Conservation (phyloP, 1,284 basidiomycete species). For the Naganishia sp. region DNA sequence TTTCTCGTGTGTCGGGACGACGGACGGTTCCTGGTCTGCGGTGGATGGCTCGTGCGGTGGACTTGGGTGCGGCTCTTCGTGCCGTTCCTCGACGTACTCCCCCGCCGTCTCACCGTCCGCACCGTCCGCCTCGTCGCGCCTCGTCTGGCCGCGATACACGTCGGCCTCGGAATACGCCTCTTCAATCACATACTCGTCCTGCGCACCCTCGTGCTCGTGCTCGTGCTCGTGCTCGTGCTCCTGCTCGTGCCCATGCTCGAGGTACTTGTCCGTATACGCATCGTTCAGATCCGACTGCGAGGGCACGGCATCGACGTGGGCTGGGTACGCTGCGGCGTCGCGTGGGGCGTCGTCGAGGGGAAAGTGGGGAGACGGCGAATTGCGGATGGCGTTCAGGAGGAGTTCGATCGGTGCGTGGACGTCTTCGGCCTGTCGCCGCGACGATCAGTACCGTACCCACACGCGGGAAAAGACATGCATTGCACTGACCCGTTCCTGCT, state of each 20-base stretch:
- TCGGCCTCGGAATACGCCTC: constrained; percentile 1
- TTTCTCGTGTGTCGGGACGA: not conserved
- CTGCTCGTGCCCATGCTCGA: not conserved
- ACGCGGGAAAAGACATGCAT: too few relatives aligned
- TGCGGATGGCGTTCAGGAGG: constrained; percentile 25
- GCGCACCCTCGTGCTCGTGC: not conserved
- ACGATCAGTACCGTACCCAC: not conserved
- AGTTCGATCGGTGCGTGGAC: constrained; percentile 28
- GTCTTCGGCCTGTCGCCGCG: constrained; percentile 2
- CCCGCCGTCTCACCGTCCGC: not conserved
- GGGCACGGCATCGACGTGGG: too few relatives aligned
- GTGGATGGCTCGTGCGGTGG: not conserved
- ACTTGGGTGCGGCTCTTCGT: not conserved
- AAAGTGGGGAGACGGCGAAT: constrained; percentile 17
- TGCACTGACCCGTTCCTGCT: constrained; percentile 15
- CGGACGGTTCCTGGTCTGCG: not conserved
- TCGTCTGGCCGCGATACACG: too few relatives aligned
- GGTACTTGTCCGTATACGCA: constrained; percentile 5
- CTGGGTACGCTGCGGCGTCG: too few relatives aligned
- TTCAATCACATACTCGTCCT: constrained; percentile 19
- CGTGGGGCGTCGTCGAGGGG: not conserved
- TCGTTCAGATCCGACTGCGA: constrained; percentile 1
- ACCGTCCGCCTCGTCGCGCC: too few relatives aligned
- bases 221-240: too few relatives aligned
- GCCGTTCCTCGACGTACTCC: not conserved